Conservation (phyloP, 2,329 filamentous ascomycete genomes). For the Apiospora saccharicola region DNA sequence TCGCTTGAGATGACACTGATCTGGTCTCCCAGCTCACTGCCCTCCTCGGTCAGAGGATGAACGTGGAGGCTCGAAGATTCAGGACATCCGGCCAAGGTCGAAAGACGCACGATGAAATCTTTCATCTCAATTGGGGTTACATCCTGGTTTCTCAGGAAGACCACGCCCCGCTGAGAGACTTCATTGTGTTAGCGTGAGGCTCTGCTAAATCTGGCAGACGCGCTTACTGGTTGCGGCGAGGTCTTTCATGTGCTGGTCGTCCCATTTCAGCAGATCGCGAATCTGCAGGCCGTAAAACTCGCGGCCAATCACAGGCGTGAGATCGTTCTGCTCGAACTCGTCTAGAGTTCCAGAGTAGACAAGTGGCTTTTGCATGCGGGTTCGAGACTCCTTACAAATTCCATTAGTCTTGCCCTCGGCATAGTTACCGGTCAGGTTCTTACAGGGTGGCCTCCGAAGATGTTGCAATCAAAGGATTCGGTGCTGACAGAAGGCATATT, state of each 20-base stretch:
- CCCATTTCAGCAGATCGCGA: slow-evolving; percentile 38
- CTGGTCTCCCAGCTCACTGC: slow-evolving; percentile 60
- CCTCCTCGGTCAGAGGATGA: slow-evolving; percentile 61
- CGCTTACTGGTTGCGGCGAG: slow-evolving; percentile 40
- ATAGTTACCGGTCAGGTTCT: background rate
- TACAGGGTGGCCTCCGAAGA: slow-evolving; percentile 37
- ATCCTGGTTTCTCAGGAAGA: slow-evolving; percentile 58
- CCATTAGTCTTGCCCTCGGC: background rate
- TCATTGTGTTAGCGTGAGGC: slow-evolving; percentile 3
- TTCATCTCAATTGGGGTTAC: slow-evolving; percentile 53
- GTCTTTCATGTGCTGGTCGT: slow-evolving; percentile 32
- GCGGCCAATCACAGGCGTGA: slow-evolving; percentile 44
- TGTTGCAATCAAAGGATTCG: slow-evolving; percentile 31
- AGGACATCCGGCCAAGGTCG: slow-evolving; percentile 53
- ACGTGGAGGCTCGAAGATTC: slow-evolving; percentile 59
- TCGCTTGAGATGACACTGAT: slow-evolving; percentile 64
- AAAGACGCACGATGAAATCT: slow-evolving; percentile 53
- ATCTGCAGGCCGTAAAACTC: slow-evolving; percentile 44
- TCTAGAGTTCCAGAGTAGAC: slow-evolving; percentile 52
- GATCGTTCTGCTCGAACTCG: slow-evolving; percentile 44
- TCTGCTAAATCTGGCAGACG: slow-evolving; percentile 1
- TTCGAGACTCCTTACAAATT: slow-evolving; percentile 30
- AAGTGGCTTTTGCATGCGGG: slow-evolving; percentile 43
- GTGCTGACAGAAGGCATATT: slow-evolving; percentile 46
- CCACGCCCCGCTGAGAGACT: slow-evolving; percentile 57